Evolutionary conservation across 2,329 filamentous ascomycete species (phyloP), one percentile per base, ranked within the genome.

Genomic region (Blastomyces silverae): DNA sequence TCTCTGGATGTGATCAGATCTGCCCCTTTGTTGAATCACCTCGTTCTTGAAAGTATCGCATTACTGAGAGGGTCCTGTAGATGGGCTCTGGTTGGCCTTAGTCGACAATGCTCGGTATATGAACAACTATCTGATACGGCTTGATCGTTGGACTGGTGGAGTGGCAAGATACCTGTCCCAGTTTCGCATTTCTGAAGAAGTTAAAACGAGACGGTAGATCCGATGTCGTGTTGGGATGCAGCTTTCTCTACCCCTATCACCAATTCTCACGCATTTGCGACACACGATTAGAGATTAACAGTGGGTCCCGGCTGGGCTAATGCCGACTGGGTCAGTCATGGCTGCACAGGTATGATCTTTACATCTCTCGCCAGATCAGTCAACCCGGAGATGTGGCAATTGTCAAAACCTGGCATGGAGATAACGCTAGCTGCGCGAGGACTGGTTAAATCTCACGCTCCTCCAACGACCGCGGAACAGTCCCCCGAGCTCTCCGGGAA

Each of bases 131-230:
- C 22, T 53, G 22, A 53, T 53, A 53, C 22, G 15, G 4, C 25
- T 53, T 53, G 50, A 53, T 53, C 31, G 25, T 53, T 53, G 25
- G 50, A 31, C 25, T 53, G 50, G 25, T 53, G 50, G 50, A 31
- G 50, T 53, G 50, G 50, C 50, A 53, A 50, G 48, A 31, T 53
- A 15, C 31, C 25, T 6, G 50, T 17, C 13, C 31, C 25, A 39
- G 17, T 53, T 31, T 28, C 28, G 25, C 15, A 53, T 53, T 28
- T 53, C 22, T 53, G 50, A 53, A 17, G 50, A 53, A 53, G 50
- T 53, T 31, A 53, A 53, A 31, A 31, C 2, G 25, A n/a, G 15
- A 28, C 25, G 22, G 50, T 20, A 53, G 50, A 53, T 31, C 22
- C n/a, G n/a, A 22, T 10, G 7, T 11, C n/a, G 11, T 52, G 50